A percentile compares a stretch with the other conserved stretches of the same genome.
Conservation (phyloP, 768 basidiomycete genomes). For the Russula foetens region DNA sequence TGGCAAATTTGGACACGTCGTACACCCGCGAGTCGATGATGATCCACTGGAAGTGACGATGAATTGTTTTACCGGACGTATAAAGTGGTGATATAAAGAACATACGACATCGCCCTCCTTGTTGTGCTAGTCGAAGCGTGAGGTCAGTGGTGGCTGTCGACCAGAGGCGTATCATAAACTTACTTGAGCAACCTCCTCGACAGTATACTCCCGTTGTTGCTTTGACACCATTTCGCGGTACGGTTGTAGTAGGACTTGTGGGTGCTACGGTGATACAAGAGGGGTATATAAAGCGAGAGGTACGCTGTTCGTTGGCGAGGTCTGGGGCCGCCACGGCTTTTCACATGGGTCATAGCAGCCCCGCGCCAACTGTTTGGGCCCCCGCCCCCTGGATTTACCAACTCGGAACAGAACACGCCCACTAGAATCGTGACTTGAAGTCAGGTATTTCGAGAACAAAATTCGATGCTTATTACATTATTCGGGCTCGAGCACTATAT, state of each 20-base stretch:
- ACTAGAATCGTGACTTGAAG: too few species aligned
- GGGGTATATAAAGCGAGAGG: not conserved
- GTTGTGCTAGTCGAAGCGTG: constrained; percentile 64
- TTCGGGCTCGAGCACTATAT: too few species aligned
- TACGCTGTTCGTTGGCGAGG: too few species aligned
- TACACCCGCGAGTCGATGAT: constrained; percentile 77
- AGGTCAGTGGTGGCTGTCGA: not conserved
- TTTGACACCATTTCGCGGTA: constrained; percentile 15
- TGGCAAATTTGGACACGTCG: constrained; percentile 70
- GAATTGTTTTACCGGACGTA: not conserved
- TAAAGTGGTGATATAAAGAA: constrained; percentile 6
- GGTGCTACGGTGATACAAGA: not conserved
- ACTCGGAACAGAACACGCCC: too few species aligned
- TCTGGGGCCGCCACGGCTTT: not conserved
- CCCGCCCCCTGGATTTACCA: too few species aligned
- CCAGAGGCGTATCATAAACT: constrained; percentile 7
- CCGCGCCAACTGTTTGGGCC: too few species aligned
- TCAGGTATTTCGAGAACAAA: too few species aligned
- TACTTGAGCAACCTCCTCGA: constrained; percentile 65
- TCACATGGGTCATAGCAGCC: not conserved
- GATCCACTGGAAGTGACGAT: constrained; percentile 50
- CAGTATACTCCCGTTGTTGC: constrained; percentile 32
- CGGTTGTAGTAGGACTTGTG: not conserved
- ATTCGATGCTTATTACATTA: too few species aligned
- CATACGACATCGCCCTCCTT: constrained; percentile 72